These are phyloP conservation scores for Globisporangium cederbergense DNA, from an alignment of 352 stramenopile genomes.

Conservation along the genomic window DNA sequence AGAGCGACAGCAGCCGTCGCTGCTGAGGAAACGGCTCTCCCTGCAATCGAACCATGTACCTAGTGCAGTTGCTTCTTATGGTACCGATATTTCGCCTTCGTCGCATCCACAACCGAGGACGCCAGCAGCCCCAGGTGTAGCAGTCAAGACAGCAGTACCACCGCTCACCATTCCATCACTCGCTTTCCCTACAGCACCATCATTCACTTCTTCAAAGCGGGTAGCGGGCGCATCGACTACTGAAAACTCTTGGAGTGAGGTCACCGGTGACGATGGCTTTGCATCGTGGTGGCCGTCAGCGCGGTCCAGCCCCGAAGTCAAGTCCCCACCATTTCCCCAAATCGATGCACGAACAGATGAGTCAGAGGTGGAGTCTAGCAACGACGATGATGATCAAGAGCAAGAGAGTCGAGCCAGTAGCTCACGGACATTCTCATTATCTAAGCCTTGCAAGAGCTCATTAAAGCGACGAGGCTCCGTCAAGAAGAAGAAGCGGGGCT, in stretches of 20 bases:
- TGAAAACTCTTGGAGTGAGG: constrained; percentile 8
- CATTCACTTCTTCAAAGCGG: background rate
- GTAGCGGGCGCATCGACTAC: background rate
- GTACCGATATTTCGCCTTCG: background rate
- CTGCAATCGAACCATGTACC: background rate
- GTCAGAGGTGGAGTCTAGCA: constrained; percentile 4
- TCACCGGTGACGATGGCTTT: constrained; percentile 7
- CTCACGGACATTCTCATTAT: background rate
- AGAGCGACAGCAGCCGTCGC: constrained; percentile 16
- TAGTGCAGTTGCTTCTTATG: too few species aligned
- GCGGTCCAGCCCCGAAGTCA: background rate
- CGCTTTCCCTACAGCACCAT: constrained; percentile 2
- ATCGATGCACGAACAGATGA: background rate
- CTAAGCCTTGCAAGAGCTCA: background rate
- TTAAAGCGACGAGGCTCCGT: constrained; percentile 6
- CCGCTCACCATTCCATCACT: background rate
- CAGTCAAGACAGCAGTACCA: background rate
- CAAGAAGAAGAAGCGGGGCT: constrained; percentile 6
- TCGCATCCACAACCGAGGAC: background rate
- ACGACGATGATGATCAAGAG: constrained; percentile 1
- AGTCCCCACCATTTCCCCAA: background rate
- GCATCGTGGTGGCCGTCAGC: constrained; percentile 16
- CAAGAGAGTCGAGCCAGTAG: background rate
- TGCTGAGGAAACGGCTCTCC: constrained; percentile 23
- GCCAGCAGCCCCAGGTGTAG: background rate